phyloP scores from a whole-genome alignment of 2,329 filamentous ascomycete genomes.

The Hymenoscyphus scutula region DNA sequence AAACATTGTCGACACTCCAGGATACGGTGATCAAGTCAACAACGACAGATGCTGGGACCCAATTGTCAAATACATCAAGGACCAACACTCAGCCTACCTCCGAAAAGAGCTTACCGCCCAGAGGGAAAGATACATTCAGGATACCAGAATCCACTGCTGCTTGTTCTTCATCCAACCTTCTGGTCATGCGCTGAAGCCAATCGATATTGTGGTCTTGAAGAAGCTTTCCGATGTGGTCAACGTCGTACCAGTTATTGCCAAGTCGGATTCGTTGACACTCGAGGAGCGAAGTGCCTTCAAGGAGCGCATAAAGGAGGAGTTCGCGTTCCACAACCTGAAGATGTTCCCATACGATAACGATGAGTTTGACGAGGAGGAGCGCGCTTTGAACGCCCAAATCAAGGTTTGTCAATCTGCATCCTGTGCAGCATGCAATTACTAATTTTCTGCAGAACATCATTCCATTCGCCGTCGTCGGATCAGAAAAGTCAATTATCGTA shows the following conservation, averaged over 20 bases:
- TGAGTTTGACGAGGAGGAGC: constrained; percentile 96
- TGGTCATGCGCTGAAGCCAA: constrained; percentile 96
- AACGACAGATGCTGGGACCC: constrained; percentile 99
- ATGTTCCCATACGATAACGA: constrained; percentile 99
- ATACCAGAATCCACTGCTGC: constrained; percentile 99
- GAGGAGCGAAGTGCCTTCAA: constrained; percentile 97
- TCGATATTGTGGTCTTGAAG: constrained; percentile 99
- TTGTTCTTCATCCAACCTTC: constrained; percentile 99
- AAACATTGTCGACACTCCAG: constrained; percentile 98
- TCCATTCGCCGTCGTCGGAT: constrained; percentile 96
- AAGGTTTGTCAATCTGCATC: constrained; percentile 61
- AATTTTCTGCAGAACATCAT: constrained; percentile 68
- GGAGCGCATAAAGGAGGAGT: constrained; percentile 99
- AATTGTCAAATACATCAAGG: constrained; percentile 99
- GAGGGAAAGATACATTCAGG: constrained; percentile 98
- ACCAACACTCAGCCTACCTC: constrained; percentile 98
- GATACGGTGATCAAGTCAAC: constrained; percentile 98
- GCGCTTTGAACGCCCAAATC: constrained; percentile 88
- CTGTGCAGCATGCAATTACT: background rate
- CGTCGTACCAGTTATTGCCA: constrained; percentile 97
- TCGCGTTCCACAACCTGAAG: constrained; percentile 98
- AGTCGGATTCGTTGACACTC: constrained; percentile 92
- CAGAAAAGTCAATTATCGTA: constrained; percentile 96
- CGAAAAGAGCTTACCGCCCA: constrained; percentile 99
- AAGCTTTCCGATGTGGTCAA: constrained; percentile 99